Conservation (phyloP, 768 basidiomycete species). For the Hebeloma cylindrosporum region DNA sequence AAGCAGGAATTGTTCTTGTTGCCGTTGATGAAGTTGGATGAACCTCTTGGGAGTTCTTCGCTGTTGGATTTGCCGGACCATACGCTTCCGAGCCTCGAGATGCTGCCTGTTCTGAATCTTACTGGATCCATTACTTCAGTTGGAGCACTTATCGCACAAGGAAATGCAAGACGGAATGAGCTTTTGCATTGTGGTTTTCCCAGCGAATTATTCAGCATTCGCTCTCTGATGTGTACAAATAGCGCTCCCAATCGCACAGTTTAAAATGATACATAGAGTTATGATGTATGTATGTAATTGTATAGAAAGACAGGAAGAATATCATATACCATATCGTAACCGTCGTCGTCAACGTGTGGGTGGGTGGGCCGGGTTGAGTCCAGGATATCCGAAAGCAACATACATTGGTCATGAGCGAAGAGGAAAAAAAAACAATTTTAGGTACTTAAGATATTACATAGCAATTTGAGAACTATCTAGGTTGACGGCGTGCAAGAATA, state of each 20-base stretch:
- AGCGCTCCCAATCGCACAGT: conserved; percentile 5
- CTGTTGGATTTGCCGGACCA: conserved; percentile 62
- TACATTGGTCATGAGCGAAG: conserved; percentile 6
- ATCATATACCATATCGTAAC: conserved; percentile 17
- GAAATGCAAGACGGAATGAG: conserved; percentile 33
- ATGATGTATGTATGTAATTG: conserved; percentile 2
- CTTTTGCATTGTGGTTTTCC: conserved; percentile 31
- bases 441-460: too few relatives aligned
- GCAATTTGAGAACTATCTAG: conserved; percentile 69
- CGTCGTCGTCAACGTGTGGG: too few relatives aligned
- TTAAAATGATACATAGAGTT: conserved; percentile 13
- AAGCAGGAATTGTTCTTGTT: conserved; percentile 66
- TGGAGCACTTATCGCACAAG: conserved; percentile 31
- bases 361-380: too few relatives aligned
- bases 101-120: conserved; percentile 70
- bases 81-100: conserved; percentile 49
- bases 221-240: conserved; percentile 22
- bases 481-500: conserved; percentile 82
- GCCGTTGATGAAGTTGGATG: conserved; percentile 61
- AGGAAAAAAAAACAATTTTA: conserved; percentile 7
- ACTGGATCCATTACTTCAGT: conserved; percentile 48
- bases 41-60: conserved; percentile 19
- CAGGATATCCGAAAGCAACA: conserved; percentile 17
- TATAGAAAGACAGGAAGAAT: conserved; percentile 11
- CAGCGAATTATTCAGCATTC: conserved; percentile 15